phyloP scores from a whole-genome alignment of 148 eudicot genomes.

The Rhododendron kiyosumense region DNA sequence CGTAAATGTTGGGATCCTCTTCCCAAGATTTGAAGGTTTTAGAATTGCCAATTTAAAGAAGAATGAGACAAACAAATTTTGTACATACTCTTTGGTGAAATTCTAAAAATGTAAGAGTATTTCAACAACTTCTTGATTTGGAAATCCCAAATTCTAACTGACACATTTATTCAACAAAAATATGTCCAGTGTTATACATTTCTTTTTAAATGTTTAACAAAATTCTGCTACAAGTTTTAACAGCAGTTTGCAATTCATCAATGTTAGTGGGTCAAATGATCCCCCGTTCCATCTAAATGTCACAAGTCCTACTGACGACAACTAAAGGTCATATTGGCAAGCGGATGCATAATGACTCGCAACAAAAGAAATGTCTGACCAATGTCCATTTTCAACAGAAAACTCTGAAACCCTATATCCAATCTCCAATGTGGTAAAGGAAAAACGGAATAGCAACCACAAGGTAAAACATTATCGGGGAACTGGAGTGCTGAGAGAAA shows the following conservation, averaged over 20 bases:
- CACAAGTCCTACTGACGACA: not conserved
- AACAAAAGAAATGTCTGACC: not conserved
- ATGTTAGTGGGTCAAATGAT: not conserved
- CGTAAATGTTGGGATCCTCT: not conserved
- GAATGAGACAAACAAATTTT: not conserved
- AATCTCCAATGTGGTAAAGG: not conserved
- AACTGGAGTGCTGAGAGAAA: not conserved
- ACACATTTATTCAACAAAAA: too few species aligned
- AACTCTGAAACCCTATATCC: not conserved
- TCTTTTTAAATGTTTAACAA: not conserved
- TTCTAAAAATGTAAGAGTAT: not conserved
- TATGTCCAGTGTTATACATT: not conserved
- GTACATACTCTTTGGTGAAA: too few species aligned
- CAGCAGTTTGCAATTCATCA: not conserved
- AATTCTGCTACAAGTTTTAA: not conserved
- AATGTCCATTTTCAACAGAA: not conserved
- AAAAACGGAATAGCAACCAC: not conserved
- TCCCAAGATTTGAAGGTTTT: not conserved
- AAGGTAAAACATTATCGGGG: not conserved
- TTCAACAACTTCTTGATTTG: not conserved
- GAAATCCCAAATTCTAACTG: not conserved
- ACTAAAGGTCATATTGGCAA: not conserved
- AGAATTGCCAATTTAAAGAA: not conserved
- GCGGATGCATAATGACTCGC: not conserved
- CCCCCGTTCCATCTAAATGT: not conserved